phyloP scores from a whole-genome alignment of 371 early-diverging fungal genomes.

The Sporodiniella umbellata region DNA sequence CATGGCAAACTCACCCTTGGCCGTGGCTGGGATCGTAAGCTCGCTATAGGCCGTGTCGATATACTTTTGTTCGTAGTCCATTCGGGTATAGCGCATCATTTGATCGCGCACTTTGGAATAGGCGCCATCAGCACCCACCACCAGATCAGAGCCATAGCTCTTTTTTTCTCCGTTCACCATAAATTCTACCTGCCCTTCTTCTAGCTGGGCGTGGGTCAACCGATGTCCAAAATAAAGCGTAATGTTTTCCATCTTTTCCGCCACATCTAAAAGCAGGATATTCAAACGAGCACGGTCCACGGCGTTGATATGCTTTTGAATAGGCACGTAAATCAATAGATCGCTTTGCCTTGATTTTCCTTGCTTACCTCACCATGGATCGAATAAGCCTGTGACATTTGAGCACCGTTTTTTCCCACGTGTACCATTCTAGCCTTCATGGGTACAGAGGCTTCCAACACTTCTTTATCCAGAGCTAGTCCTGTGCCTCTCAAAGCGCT shows the following conservation, averaged over 20 bases:
- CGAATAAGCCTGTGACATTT: slow-evolving; percentile 83
- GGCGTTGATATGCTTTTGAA: slow-evolving; percentile 84
- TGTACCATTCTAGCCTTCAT: slow-evolving; percentile 97
- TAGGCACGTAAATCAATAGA: neutral
- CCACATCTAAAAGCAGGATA: slow-evolving; percentile 70
- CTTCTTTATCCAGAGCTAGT: slow-evolving; percentile 58
- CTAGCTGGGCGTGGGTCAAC: slow-evolving; percentile 61
- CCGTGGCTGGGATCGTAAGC: slow-evolving; percentile 75
- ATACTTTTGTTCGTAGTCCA: slow-evolving; percentile 84
- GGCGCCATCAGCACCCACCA: slow-evolving; percentile 96
- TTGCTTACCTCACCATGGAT: slow-evolving; percentile 74
- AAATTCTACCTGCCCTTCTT: slow-evolving; percentile 45
- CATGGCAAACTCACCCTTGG: slow-evolving; percentile 69
- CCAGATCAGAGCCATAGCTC: slow-evolving; percentile 60
- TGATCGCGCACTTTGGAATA: slow-evolving; percentile 77
- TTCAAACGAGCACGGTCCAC: slow-evolving; percentile 86
- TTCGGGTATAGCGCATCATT: slow-evolving; percentile 69
- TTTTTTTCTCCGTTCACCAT: slow-evolving; percentile 20
- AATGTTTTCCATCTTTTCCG: slow-evolving; percentile 63
- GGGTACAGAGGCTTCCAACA: slow-evolving; percentile 76
- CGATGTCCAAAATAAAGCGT: slow-evolving; percentile 66
- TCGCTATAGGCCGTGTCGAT: slow-evolving; percentile 93
- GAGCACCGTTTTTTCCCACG: slow-evolving; percentile 58
- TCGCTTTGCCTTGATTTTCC: no score
- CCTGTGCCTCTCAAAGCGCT: slow-evolving; percentile 76